Evolutionary conservation across 2,329 filamentous ascomycete genomes (phyloP).

Genomic region (Neospermospora avenae): DNA sequence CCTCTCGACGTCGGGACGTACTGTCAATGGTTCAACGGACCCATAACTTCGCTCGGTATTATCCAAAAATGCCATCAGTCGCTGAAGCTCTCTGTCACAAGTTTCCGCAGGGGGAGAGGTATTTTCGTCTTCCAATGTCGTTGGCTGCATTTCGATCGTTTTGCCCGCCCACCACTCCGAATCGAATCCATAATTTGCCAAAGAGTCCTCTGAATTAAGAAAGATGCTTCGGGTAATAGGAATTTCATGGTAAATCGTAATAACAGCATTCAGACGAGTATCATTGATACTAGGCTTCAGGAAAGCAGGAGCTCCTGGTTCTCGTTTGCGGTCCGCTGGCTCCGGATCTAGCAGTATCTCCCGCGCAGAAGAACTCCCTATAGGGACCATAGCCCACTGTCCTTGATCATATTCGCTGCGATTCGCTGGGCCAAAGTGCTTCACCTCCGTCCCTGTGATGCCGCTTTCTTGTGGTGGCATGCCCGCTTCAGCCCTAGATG

Average conservation of each 20-base stretch:
- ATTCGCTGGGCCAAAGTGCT: conserved; percentile 58
- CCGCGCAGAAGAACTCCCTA: conserved; percentile 31
- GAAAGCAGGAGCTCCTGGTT: conserved; percentile 48
- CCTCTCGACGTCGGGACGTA: conserved; percentile 26
- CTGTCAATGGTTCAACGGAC: conserved; percentile 47
- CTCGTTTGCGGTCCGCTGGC: conserved; percentile 43
- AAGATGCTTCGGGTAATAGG: conserved; percentile 55
- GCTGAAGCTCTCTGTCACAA: conserved; percentile 51
- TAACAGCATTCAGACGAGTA: conserved; percentile 46
- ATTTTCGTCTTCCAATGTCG: conserved; percentile 13
- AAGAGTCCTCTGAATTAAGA: conserved; percentile 42
- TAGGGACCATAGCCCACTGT: conserved; percentile 57
- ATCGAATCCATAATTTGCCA: conserved; percentile 51
- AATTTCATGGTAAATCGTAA: conserved; percentile 60
- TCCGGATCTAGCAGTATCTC: conserved; percentile 36
- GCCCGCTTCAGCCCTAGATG: conserved; percentile 53
- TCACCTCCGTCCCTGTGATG: conserved; percentile 39
- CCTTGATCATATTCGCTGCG: conserved; percentile 51
- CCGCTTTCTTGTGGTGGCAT: conserved; percentile 49
- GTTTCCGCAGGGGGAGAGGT: conserved; percentile 17
- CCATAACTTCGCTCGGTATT: conserved; percentile 58
- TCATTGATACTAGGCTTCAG: conserved; percentile 42
- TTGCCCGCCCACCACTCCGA: conserved; percentile 61
- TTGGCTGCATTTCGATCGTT: conserved; percentile 38
- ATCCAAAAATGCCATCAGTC: conserved; percentile 62